Conservation (phyloP, 2,329 filamentous ascomycete species). For the Lecanicillium sp. region DNA sequence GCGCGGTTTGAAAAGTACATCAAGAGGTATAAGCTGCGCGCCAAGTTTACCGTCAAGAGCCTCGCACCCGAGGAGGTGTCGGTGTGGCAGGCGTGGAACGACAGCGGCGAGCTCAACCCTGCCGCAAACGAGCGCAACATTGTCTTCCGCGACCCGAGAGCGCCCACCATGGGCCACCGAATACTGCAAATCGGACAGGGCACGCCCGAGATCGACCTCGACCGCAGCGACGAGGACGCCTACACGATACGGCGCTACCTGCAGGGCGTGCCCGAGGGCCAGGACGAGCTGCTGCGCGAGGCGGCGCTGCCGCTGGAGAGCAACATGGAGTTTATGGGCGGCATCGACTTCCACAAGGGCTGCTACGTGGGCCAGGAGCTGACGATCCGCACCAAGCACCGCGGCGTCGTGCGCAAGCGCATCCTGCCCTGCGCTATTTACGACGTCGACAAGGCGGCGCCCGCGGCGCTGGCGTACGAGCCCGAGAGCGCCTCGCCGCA, state of each 20-base stretch:
- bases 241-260: conserved; percentile 76
- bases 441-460: conserved; percentile 30
- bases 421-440: conserved; percentile 77
- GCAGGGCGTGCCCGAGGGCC: conserved; percentile 77
- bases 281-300: conserved; percentile 64
- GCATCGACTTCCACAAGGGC: conserved; percentile 88
- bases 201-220: conserved; percentile 31
- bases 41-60: conserved; percentile 64
- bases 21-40: conserved; percentile 76
- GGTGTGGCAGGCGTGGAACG: conserved; percentile 71
- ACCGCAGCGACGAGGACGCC: conserved; percentile 41
- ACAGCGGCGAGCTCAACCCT: conserved; percentile 20
- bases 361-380: conserved; percentile 97
- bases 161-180: conserved; percentile 48
- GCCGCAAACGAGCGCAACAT: conserved; percentile 16
- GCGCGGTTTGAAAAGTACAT: conserved; percentile 61
- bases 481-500: conserved; percentile 19
- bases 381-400: conserved; percentile 91
- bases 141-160: conserved; percentile 42
- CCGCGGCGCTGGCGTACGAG: conserved; percentile 39
- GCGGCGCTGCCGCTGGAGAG: conserved; percentile 75
- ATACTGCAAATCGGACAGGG: conserved; percentile 27
- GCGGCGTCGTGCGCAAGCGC: conserved; percentile 85
- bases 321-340: conserved; percentile 80
- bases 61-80: conserved; percentile 56